A percentile compares a stretch with the other conserved stretches of the same genome.
Evolutionary conservation across 2,329 filamentous ascomycete genomes (phyloP).

Genomic region (Cladosporium sp.): DNA sequence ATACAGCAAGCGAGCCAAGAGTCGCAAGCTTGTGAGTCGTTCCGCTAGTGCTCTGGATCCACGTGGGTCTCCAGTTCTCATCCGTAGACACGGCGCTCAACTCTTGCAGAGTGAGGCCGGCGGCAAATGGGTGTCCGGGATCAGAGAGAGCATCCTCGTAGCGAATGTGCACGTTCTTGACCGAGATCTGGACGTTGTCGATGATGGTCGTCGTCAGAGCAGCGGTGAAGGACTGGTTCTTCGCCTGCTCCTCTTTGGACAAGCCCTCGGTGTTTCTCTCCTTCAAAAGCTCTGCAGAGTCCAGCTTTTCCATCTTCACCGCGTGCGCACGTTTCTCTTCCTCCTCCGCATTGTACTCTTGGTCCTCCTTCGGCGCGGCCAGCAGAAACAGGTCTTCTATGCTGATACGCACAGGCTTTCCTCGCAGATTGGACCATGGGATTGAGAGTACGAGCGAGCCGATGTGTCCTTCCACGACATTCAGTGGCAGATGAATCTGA

Average conservation of each 20-base stretch:
- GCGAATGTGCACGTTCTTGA: constrained; percentile 97
- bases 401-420: constrained; percentile 88
- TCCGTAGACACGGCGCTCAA: constrained; percentile 97
- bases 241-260: constrained; percentile 92
- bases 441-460: constrained; percentile 89
- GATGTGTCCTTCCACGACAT: constrained; percentile 92
- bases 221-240: constrained; percentile 95
- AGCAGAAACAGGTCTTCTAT: constrained; percentile 97
- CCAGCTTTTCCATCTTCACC: constrained; percentile 98
- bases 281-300: constrained; percentile 91
- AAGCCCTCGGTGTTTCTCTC: constrained; percentile 89
- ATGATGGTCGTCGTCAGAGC: constrained; percentile 95
- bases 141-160: constrained; percentile 98
- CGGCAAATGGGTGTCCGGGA: constrained; percentile 89
- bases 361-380: constrained; percentile 92
- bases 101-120: constrained; percentile 88
- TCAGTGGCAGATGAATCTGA: constrained; percentile 92
- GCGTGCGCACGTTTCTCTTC: constrained; percentile 80
- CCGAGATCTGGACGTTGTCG: constrained; percentile 94
- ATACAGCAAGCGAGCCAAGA: constrained; percentile 83
- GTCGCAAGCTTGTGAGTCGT: constrained; percentile 93
- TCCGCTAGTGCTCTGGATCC: constrained; percentile 79
- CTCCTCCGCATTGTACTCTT: constrained; percentile 87
- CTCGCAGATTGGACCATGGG: constrained; percentile 94
- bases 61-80: constrained; percentile 89